These are phyloP conservation scores for Kodamaea neixiangensis DNA, from an alignment of 805 yeast species.

Conservation along the genomic window DNA sequence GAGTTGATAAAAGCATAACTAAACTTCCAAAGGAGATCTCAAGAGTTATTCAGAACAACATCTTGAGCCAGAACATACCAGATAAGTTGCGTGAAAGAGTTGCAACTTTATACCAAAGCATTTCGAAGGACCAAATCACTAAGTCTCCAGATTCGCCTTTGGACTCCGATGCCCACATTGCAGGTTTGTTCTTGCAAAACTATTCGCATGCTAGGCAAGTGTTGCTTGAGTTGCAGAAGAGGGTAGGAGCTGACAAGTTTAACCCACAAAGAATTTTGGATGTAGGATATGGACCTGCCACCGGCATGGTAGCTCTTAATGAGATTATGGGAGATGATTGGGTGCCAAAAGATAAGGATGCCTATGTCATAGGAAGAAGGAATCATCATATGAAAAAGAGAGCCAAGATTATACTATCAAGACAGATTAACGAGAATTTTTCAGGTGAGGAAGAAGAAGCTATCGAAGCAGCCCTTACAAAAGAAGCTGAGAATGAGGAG, in stretches of 20 bases:
- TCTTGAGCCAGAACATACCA: constrained; percentile 61
- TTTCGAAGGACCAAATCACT: constrained; percentile 58
- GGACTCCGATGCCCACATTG: constrained; percentile 80
- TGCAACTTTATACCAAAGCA: constrained; percentile 51
- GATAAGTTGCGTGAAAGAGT: constrained; percentile 63
- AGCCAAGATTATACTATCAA: constrained; percentile 72
- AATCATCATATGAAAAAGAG: constrained; percentile 69
- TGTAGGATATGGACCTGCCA: constrained; percentile 88
- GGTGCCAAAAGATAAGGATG: constrained; percentile 64
- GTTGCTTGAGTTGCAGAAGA: constrained; percentile 59
- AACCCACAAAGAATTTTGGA: constrained; percentile 70
- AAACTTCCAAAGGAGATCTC: constrained; percentile 59
- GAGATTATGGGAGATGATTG: constrained; percentile 73
- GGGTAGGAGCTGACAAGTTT: constrained; percentile 55
- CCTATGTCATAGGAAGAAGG: constrained; percentile 65
- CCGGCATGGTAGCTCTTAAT: constrained; percentile 86
- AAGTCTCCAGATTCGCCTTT: constrained; percentile 39
- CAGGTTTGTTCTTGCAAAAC: constrained; percentile 77
- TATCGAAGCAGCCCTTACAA: not conserved
- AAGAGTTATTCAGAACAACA: constrained; percentile 61
- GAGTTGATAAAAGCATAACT: constrained; percentile 52
- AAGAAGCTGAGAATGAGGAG: constrained; percentile 1
- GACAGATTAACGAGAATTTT: constrained; percentile 56
- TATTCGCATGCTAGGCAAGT: constrained; percentile 71
- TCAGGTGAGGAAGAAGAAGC: constrained; percentile 18